These are phyloP conservation scores for Coniophora puteana DNA, from an alignment of 1,284 basidiomycete genomes.

Conservation along the genomic window DNA sequence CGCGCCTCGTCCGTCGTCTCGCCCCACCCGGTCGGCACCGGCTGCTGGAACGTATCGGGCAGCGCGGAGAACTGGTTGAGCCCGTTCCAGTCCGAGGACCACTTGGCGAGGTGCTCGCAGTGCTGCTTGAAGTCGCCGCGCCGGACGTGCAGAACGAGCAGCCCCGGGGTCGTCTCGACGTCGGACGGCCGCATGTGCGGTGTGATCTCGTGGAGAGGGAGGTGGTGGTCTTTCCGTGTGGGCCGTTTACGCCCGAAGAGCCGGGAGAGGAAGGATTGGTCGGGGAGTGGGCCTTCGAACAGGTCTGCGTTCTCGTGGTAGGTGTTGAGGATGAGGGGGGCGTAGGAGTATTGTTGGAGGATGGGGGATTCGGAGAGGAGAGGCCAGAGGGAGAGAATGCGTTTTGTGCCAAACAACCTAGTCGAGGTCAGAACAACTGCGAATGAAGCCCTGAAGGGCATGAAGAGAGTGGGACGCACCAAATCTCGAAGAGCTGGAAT, in stretches of 20 bases:
- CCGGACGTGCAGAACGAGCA: constrained; percentile 34
- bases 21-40: constrained; percentile 18
- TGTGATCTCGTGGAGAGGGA: constrained; percentile 4
- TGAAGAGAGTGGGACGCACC: not conserved
- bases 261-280: constrained; percentile 21
- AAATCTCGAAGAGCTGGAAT: constrained; percentile 37
- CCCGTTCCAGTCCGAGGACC: constrained; percentile 32
- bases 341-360: constrained; percentile 43
- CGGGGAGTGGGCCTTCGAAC: constrained; percentile 21
- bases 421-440: no score
- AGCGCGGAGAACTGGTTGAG: constrained; percentile 42
- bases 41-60: constrained; percentile 32
- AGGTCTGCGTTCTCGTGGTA: constrained; percentile 33
- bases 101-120: constrained; percentile 26
- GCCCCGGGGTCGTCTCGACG: constrained; percentile 23
- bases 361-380: constrained; percentile 40
- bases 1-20: constrained; percentile 23
- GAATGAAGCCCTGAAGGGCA: no score
- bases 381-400: constrained; percentile 42
- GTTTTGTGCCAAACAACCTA: constrained; percentile 40
- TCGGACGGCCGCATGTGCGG: not conserved
- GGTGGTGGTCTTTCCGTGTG: not conserved
- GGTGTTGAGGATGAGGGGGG: constrained; percentile 37
- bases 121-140: constrained; percentile 34
- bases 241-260: constrained; percentile 1